Conservation (phyloP, 345 rosid genomes). For the Cardiospermum halicacabum region DNA sequence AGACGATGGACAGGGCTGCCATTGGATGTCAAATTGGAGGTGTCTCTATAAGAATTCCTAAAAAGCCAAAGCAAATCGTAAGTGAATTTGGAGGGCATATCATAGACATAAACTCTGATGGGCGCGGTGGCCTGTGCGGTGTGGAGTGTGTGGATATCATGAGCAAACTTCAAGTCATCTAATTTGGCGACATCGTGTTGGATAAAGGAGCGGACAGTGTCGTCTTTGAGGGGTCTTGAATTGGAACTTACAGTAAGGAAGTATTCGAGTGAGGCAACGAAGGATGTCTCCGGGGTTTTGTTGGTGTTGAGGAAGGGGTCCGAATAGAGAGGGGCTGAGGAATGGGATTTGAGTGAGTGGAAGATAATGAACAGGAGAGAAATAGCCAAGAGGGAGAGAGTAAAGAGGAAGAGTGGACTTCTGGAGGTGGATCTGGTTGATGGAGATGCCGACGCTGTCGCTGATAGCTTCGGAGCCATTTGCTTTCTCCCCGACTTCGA, state of each 20-base stretch:
- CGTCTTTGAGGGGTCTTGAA: slow-evolving; percentile 36
- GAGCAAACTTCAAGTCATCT: slow-evolving; percentile 36
- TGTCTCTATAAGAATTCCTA: slow-evolving; percentile 57
- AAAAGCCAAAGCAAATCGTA: slow-evolving; percentile 76
- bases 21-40: slow-evolving; percentile 84
- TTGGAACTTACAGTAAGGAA: slow-evolving; percentile 37
- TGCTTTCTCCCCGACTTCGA: too few relatives aligned
- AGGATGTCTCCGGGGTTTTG: slow-evolving; percentile 50
- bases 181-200: slow-evolving; percentile 35
- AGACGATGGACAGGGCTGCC: slow-evolving; percentile 98
- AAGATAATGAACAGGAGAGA: slow-evolving; percentile 20
- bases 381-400: slow-evolving; percentile 21
- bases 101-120: slow-evolving; percentile 77
- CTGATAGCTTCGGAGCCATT: too few relatives aligned
- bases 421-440: slow-evolving; percentile 18
- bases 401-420: slow-evolving; percentile 35
- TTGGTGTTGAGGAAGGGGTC: not conserved
- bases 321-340: slow-evolving; percentile 7
- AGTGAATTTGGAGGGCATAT: slow-evolving; percentile 87
- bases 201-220: slow-evolving; percentile 24
- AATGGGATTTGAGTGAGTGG: slow-evolving; percentile 26
- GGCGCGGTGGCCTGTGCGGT: slow-evolving; percentile 23
- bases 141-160: slow-evolving; percentile 7
- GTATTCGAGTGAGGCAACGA: slow-evolving; percentile 61
- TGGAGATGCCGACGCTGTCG: not conserved